Conservation (phyloP, 805 yeast genomes). For the Groenewaldozyma salmanticensis region DNA sequence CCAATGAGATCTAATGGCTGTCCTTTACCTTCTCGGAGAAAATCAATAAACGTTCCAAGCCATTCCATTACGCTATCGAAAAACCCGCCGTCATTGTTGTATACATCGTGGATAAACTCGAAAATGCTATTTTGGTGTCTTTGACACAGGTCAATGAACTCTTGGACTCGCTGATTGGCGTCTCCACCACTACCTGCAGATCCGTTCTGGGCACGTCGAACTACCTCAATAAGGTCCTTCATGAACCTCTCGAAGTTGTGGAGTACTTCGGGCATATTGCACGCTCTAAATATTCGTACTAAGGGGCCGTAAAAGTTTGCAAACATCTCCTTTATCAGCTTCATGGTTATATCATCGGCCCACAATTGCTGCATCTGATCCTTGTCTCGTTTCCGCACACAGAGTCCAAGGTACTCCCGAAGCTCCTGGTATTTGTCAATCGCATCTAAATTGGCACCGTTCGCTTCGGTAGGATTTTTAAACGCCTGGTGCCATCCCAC, state of each 20-base stretch:
- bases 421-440: slow-evolving; percentile 43
- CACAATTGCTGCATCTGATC: slow-evolving; percentile 64
- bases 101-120: slow-evolving; percentile 71
- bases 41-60: slow-evolving; percentile 57
- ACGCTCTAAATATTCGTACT: slow-evolving; percentile 55
- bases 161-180: slow-evolving; percentile 55
- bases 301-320: slow-evolving; percentile 67
- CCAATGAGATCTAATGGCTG: slow-evolving; percentile 37
- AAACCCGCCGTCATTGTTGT: slow-evolving; percentile 63
- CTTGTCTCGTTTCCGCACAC: slow-evolving; percentile 66
- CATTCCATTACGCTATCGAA: slow-evolving; percentile 66
- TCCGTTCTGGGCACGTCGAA: slow-evolving; percentile 39
- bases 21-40: slow-evolving; percentile 50
- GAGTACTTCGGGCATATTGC: slow-evolving; percentile 56
- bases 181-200: slow-evolving; percentile 43
- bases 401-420: slow-evolving; percentile 52
- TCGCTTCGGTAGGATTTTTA: slow-evolving; percentile 25
- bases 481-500: slow-evolving; percentile 27
- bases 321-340: slow-evolving; percentile 61
- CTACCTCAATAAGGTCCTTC: slow-evolving; percentile 51
- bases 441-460: slow-evolving; percentile 15
- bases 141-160: slow-evolving; percentile 54
- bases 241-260: slow-evolving; percentile 57
- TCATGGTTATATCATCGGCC: slow-evolving; percentile 78
- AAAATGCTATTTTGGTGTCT: slow-evolving; percentile 66